A percentile compares a stretch with the other conserved stretches of the same genome.
Conservation (phyloP, 2,329 filamentous ascomycete species). For the Penicillium olsonii region DNA sequence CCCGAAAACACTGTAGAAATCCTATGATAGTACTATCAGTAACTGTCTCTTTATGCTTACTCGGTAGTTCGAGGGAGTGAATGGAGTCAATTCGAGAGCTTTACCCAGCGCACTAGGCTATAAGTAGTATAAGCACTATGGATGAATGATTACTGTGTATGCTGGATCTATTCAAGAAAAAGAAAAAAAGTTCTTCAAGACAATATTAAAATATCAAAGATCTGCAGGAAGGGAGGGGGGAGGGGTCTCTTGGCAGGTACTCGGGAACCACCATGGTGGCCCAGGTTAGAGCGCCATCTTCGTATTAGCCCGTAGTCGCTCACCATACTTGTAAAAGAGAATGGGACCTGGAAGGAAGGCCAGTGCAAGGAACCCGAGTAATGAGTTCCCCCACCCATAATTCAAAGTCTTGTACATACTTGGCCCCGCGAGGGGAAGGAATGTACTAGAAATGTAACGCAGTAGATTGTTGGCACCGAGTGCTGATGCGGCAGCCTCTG, state of each 20-base stretch:
- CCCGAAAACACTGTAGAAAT: not conserved
- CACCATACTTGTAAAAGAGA: slow-evolving; percentile 26
- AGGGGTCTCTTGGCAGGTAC: not conserved
- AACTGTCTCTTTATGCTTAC: not conserved
- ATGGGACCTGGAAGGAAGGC: slow-evolving; percentile 52
- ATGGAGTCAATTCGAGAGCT: not conserved
- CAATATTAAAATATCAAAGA: not conserved
- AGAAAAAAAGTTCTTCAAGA: not conserved
- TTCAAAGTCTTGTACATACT: slow-evolving; percentile 48
- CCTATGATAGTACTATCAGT: not conserved
- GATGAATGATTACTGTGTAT: not conserved
- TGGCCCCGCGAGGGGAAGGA: slow-evolving; percentile 55
- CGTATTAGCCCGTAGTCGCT: slow-evolving; percentile 36
- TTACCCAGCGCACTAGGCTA: not conserved
- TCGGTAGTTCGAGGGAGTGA: not conserved
- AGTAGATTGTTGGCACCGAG: slow-evolving; percentile 49
- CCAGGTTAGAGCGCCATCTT: not conserved
- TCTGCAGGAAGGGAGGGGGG: not conserved
- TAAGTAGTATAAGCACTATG: not conserved
- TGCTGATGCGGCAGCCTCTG: slow-evolving; percentile 51
- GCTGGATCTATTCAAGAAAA: not conserved
- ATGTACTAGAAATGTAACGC: slow-evolving; percentile 53
- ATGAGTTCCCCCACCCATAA: slow-evolving; percentile 31
- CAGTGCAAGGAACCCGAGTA: slow-evolving; percentile 27
- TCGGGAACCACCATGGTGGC: not conserved